Base-by-base conservation (phyloP, 2,329 filamentous ascomycete genomes). In the Ceratocystiopsis minuta region DNA sequence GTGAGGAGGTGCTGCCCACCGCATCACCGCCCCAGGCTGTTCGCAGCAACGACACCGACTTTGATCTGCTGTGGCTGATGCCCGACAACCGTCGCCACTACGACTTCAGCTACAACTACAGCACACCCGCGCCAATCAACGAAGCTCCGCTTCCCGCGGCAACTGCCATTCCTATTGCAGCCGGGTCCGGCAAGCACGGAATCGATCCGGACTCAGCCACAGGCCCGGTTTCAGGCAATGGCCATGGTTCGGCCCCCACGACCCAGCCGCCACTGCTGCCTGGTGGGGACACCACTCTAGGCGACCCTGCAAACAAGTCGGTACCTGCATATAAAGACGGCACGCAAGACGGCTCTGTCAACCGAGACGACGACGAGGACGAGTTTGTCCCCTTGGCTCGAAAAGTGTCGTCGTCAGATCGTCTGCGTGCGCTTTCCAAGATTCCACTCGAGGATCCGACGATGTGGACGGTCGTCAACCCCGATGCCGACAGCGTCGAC, bases 1-100 rank as follows among this genome's bases (percentile, higher is more conserved):
- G 72, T 41, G 60, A 66, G 48, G 72, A 78, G 51, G 70, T 79
- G 33, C 57, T 75, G 44, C 71, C 74, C 16, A 75, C 72, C 37
- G 60, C 66, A 20, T 75, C 72, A 17, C 73, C 72, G 38, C 62
- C 43, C 4, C 6, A 9, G 16, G 36, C 24, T 10, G 24, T 28
- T 10, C 24, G 24, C 24, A 28, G 24, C 24, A 28, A 38, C 6
- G 33, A 16, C 9, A 16, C 31, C 2, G 43, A 34, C 13, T 38
- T 45, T n/a, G 45, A 47, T 32, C 36, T 46, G 18, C 45, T 45
- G 14, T 49, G 45, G 47, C 33, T 49, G 37, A 38, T 44, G 43
- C 45, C 43, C 28, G 38, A 46, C 33, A 16, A 41, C 20, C 15
- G 36, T 6, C 24, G 11, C 24, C 7, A 28, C 32, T 15, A n/a